Evolutionary conservation across 345 rosid genomes (phyloP).

Genomic region (Gossypium rotundifolium): DNA sequence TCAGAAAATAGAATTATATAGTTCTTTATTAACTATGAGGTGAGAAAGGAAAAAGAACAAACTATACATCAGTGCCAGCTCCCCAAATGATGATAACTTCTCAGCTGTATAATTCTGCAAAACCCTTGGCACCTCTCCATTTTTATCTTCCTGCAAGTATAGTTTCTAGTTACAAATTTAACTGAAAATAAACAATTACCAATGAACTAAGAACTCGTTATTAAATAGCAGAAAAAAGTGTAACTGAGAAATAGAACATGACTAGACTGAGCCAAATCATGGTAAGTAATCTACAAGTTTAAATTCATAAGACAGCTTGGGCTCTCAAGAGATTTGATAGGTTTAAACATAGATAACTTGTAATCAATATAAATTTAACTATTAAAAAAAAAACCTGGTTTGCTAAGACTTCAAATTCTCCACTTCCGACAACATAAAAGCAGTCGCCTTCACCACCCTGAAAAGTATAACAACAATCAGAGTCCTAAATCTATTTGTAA

Average conservation of each 20-base stretch:
- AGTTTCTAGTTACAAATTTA: slow-evolving; percentile 17
- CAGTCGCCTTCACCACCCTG: slow-evolving; percentile 99
- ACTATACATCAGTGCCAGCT: slow-evolving; percentile 90
- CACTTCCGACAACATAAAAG: slow-evolving; percentile 94
- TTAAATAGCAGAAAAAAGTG: not conserved
- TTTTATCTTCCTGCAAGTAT: slow-evolving; percentile 68
- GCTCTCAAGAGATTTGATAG: not conserved
- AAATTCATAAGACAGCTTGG: not conserved
- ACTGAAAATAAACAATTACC: not conserved
- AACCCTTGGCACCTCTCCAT: slow-evolving; percentile 77
- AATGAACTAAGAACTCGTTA: not conserved
- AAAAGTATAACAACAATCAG: slow-evolving; percentile 18
- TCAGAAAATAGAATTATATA: not conserved
- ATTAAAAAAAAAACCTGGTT: slow-evolving; percentile 58
- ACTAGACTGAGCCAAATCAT: not conserved
- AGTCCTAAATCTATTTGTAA: not conserved
- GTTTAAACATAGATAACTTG: not conserved
- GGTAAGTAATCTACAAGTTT: not conserved
- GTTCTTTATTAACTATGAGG: not conserved
- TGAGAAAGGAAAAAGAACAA: slow-evolving; percentile 5
- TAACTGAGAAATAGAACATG: not conserved
- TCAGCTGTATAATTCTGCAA: slow-evolving; percentile 91
- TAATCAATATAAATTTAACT: not conserved
- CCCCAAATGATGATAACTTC: slow-evolving; percentile 93
- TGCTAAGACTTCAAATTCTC: slow-evolving; percentile 94